Conservation (phyloP, 2,329 filamentous ascomycete genomes). For the Fusarium fracticaudum region DNA sequence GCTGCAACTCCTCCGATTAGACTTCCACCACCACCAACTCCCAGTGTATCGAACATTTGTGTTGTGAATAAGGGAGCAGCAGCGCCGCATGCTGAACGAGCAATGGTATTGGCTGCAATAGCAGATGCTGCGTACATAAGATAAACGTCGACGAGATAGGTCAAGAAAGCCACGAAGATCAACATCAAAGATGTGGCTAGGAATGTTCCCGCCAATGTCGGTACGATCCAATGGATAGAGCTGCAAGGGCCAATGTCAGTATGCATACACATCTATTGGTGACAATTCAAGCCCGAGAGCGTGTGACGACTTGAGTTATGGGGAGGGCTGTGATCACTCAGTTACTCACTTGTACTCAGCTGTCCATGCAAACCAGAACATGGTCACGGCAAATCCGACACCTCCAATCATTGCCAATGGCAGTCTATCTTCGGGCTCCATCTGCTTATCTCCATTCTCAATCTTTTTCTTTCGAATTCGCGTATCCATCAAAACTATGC, state of each 20-base stretch:
- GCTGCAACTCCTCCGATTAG: conserved; percentile 30
- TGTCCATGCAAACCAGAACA: conserved; percentile 40
- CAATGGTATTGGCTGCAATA: conserved; percentile 31
- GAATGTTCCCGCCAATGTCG: conserved; percentile 28
- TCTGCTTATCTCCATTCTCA: conserved; percentile 12
- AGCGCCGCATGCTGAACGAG: conserved; percentile 31
- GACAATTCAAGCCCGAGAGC: neutral
- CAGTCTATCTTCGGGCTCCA: conserved; percentile 31
- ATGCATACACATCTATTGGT: neutral
- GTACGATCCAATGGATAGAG: conserved; percentile 31
- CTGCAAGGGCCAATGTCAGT: neutral
- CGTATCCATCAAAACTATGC: conserved; percentile 28
- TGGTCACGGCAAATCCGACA: conserved; percentile 29
- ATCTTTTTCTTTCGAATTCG: conserved; percentile 19
- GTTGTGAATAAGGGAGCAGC: conserved; percentile 33
- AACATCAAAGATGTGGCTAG: conserved; percentile 34
- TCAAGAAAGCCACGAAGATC: conserved; percentile 33
- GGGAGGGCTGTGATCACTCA: too few relatives aligned
- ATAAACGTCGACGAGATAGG: conserved; percentile 35
- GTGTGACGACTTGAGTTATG: too few relatives aligned
- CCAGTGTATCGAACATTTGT: conserved; percentile 30
- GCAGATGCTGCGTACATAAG: conserved; percentile 33
- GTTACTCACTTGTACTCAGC: conserved; percentile 20
- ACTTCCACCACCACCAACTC: conserved; percentile 32
- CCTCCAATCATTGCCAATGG: conserved; percentile 34